Conservation (phyloP, 2,329 filamentous ascomycete species). For the Stachybotrys elegans region DNA sequence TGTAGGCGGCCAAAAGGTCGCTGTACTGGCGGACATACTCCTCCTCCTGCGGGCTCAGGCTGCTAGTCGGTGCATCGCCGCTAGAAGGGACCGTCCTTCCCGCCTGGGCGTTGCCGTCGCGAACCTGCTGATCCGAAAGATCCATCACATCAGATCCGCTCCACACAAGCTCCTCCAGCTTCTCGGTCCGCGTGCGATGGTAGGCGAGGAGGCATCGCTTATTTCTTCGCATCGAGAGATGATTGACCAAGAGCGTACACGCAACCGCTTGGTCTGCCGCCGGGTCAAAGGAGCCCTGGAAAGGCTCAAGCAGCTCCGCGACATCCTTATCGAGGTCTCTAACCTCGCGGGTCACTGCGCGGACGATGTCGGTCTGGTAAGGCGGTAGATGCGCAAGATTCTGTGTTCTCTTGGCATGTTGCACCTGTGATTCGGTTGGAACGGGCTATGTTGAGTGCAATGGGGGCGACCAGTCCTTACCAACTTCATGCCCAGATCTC, state of each 20-base stretch:
- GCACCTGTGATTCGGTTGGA: slow-evolving; percentile 59
- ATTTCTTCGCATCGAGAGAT: slow-evolving; percentile 91
- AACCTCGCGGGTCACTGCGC: slow-evolving; percentile 82
- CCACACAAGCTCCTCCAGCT: slow-evolving; percentile 92
- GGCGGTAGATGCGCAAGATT: slow-evolving; percentile 80
- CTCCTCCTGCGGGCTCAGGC: slow-evolving; percentile 90
- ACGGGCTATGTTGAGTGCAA: slow-evolving; percentile 3
- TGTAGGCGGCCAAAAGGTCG: slow-evolving; percentile 90
- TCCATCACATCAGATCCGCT: slow-evolving; percentile 80
- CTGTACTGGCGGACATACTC: slow-evolving; percentile 92
- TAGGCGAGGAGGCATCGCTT: slow-evolving; percentile 95
- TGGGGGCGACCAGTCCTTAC: slow-evolving; percentile 38
- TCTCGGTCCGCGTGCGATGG: slow-evolving; percentile 83
- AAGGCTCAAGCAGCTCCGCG: slow-evolving; percentile 70
- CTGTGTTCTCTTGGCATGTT: slow-evolving; percentile 93
- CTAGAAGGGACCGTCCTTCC: slow-evolving; percentile 19
- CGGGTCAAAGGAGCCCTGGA: slow-evolving; percentile 81
- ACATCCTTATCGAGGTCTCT: slow-evolving; percentile 89
- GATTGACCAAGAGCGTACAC: slow-evolving; percentile 85
- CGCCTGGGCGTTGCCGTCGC: slow-evolving; percentile 29
- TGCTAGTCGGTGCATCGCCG: slow-evolving; percentile 58
- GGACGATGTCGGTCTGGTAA: slow-evolving; percentile 89
- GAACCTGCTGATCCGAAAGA: slow-evolving; percentile 52
- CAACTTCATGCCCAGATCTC: slow-evolving; percentile 80
- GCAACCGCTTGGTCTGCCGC: slow-evolving; percentile 76